Conservation (phyloP, 495 filamentous ascomycete genomes). For the Neurospora pannonica region DNA sequence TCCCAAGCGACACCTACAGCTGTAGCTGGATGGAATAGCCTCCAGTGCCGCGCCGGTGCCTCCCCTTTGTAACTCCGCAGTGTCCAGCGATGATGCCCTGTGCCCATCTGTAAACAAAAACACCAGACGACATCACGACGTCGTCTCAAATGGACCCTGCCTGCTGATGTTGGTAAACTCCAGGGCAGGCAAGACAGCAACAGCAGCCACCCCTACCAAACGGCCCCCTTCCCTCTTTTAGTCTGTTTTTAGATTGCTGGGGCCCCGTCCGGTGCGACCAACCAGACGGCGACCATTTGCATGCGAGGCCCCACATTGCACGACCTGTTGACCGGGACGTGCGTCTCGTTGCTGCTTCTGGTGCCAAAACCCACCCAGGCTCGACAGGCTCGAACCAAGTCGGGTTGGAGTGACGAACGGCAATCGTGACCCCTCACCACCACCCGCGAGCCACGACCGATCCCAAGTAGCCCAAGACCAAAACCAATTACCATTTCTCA, state of each 20-base stretch:
- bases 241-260: slow-evolving; percentile 20
- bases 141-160: background rate
- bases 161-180: background rate
- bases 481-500: background rate
- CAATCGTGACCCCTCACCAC: slow-evolving; percentile 13
- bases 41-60: background rate
- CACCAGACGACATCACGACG: background rate
- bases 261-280: slow-evolving; percentile 12
- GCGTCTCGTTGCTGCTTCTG: background rate
- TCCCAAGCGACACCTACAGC: background rate
- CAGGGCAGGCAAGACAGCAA: background rate
- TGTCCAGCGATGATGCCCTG: background rate
- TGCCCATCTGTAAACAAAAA: background rate
- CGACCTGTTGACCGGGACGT: slow-evolving; percentile 1
- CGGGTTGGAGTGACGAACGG: slow-evolving; percentile 10
- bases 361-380: slow-evolving; percentile 4
- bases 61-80: background rate
- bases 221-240: slow-evolving; percentile 6
- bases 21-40: background rate
- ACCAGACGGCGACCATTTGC: slow-evolving; percentile 15
- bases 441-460: background rate
- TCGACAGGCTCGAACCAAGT: background rate
- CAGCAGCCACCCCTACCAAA: background rate
- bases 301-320: slow-evolving; percentile 4
- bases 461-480: background rate